Evolutionary conservation across 495 filamentous ascomycete species (phyloP), one percentile per base, ranked within the genome.

Genomic region (Lasiosphaeris hirsuta): DNA sequence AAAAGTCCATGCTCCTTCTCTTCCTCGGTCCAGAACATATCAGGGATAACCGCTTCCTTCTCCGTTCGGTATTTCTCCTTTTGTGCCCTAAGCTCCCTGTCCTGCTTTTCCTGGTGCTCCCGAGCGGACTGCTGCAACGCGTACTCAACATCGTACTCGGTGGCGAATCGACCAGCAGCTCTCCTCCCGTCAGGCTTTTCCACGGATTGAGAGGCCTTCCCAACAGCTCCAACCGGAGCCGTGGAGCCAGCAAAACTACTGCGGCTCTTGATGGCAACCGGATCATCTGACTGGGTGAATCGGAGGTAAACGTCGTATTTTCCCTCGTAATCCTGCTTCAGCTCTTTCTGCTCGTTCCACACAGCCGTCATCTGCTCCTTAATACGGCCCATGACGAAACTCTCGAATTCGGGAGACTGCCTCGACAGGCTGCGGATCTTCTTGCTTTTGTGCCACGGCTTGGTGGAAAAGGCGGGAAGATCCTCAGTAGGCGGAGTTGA

Each of bases 1-100:
- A 88, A 97, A 34, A 79, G 71, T 7, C 70, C 72, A 35, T 79
- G 74, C 9, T 76, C 68, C 37, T 71, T 72, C 57, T 83, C 80
- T 18, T 76, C 63, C 42, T 69, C 44, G 33, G 61, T 63, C 75
- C 82, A 79, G 51, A 88, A 80, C 85, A 96, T 92, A 45, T 86
- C 77, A 0, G 92, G 93, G 42, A 97, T 85, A 2, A 81, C 77
- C 0, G 94, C 94, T 72, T 98, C 94, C 63, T 90, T 90, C 1
- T 86, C 86, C 41, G 84, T 84, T 60, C 93, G 90, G 42, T 88
- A 81, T 43, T 85, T 85, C 35, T 88, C 86, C 57, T 86, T 86
- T 35, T 84, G 80, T 58, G 85, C 85, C 13, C 83, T 82, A 30
- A 86, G 78, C 54, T 87, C 84, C 48, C 84, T 80, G 56, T 90